Evolutionary conservation across 2,329 filamentous ascomycete genomes (phyloP), one percentile per base, ranked within the genome.

Genomic region (Parasarocladium wereldwijsianum): DNA sequence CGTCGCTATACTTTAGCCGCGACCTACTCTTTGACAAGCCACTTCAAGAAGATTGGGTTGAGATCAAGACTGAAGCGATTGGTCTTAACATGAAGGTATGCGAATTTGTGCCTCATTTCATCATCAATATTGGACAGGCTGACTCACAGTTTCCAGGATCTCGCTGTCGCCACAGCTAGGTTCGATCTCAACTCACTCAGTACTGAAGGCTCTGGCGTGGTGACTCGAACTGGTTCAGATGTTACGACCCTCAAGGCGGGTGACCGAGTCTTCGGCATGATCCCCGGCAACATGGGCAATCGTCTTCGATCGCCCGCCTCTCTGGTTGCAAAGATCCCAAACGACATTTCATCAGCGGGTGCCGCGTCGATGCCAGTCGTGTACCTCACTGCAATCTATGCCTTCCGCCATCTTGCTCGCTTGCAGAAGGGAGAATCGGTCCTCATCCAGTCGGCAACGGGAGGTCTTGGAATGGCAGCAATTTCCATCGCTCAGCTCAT

Each of bases 61-160:
- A 57, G 32, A 45, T 59, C 8, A 37, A 51, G 23, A 29, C 44
- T 1, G 38, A 43, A 23, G 47, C 51, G 1, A 38, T 36, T 16
- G 53, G 50, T 6, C 17, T 59, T 2, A 55, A 52, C 31, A 55
- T 28, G 13, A 16, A 26, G 17, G 24, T 33, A 39, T n/a, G n/a
- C n/a, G n/a, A n/a, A n/a, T n/a, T n/a, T n/a, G n/a, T n/a, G n/a
- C n/a, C n/a, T n/a, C n/a, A n/a, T n/a, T n/a, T n/a, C n/a, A n/a
- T n/a, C n/a, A n/a, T n/a, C n/a, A n/a, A n/a, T n/a, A n/a, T n/a
- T n/a, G n/a, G n/a, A n/a, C n/a, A n/a, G n/a, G n/a, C n/a, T n/a
- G n/a, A n/a, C n/a, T n/a, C n/a, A n/a, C n/a, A n/a, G n/a, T n/a
- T n/a, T n/a, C n/a, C n/a, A n/a, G n/a, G n/a, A n/a, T n/a, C n/a